These are phyloP conservation scores for Colletotrichum theobromicola DNA, from an alignment of 2,329 filamentous ascomycete species.

Conservation along the genomic window DNA sequence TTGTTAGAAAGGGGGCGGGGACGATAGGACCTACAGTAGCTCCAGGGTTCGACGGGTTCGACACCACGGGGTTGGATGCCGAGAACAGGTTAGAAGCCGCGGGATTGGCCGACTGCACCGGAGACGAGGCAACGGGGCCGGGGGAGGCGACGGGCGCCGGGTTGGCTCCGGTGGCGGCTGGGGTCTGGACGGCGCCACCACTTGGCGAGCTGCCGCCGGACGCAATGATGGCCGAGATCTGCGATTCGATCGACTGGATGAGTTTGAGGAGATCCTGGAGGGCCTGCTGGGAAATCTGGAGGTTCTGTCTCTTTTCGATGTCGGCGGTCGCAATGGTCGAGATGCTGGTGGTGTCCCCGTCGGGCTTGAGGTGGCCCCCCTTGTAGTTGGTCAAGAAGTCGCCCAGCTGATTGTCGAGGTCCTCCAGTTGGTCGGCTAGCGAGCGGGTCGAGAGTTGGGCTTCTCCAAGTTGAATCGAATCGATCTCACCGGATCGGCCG, in stretches of 20 bases:
- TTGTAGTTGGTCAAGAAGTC: not conserved
- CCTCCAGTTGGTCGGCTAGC: conserved; percentile 1
- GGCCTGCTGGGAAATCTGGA: not conserved
- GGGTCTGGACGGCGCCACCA: not conserved
- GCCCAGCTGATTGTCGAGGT: conserved; percentile 7
- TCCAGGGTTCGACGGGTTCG: not conserved
- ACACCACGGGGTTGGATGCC: not conserved
- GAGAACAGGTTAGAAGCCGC: not conserved
- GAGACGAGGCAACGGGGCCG: not conserved
- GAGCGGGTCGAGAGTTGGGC: not conserved
- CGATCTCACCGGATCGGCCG: not conserved
- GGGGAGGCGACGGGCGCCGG: not conserved
- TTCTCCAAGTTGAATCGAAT: not conserved
- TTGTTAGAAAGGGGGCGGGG: conserved; percentile 17
- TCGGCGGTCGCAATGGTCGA: not conserved
- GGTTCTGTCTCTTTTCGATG: conserved; percentile 5
- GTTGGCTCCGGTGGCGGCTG: not conserved
- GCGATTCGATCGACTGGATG: conserved; percentile 14
- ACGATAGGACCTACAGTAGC: conserved; percentile 1
- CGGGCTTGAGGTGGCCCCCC: not conserved
- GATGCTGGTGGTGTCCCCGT: not conserved
- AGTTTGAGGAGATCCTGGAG: conserved; percentile 11
- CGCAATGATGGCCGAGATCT: conserved; percentile 1
- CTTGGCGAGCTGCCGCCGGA: not conserved
- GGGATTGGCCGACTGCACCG: not conserved